Evolutionary conservation across 176 grass and related monocot genomes (phyloP).

Genomic region (Aegilops umbellulata): DNA sequence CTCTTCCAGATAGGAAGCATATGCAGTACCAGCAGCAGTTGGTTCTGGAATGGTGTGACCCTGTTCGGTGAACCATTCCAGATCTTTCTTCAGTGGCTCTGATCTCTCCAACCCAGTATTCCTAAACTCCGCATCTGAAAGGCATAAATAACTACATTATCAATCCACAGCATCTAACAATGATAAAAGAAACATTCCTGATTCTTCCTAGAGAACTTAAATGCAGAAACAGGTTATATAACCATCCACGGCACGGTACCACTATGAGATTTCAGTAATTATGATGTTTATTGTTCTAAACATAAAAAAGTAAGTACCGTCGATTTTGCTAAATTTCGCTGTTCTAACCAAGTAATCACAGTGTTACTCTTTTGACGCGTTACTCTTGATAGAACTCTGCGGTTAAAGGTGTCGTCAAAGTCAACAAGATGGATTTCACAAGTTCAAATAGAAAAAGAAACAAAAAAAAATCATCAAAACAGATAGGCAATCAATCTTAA

Average conservation of each 20-base stretch:
- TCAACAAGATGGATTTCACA: background rate
- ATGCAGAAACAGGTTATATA: background rate
- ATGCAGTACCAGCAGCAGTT: conserved; percentile 58
- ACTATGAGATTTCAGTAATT: background rate
- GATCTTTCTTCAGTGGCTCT: conserved; percentile 73
- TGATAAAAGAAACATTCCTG: background rate
- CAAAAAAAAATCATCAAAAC: no score
- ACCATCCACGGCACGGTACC: background rate
- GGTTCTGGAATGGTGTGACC: conserved; percentile 82
- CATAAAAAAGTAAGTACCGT: background rate
- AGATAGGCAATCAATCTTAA: background rate
- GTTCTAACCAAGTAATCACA: background rate
- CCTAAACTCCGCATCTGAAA: conserved; percentile 79
- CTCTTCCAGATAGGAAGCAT: conserved; percentile 72
- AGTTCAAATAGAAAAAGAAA: background rate
- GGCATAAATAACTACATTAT: background rate
- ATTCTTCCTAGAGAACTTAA: background rate
- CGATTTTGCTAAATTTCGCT: background rate
- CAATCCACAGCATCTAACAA: background rate
- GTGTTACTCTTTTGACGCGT: no score
- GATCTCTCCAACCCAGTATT: conserved; percentile 97
- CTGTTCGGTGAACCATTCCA: conserved; percentile 85
- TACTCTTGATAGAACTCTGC: no score
- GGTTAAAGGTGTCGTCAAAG: background rate
- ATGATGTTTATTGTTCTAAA: background rate